These are phyloP conservation scores for Microcyclosporella mali DNA, from an alignment of 2,329 filamentous ascomycete genomes.

Conservation along the genomic window DNA sequence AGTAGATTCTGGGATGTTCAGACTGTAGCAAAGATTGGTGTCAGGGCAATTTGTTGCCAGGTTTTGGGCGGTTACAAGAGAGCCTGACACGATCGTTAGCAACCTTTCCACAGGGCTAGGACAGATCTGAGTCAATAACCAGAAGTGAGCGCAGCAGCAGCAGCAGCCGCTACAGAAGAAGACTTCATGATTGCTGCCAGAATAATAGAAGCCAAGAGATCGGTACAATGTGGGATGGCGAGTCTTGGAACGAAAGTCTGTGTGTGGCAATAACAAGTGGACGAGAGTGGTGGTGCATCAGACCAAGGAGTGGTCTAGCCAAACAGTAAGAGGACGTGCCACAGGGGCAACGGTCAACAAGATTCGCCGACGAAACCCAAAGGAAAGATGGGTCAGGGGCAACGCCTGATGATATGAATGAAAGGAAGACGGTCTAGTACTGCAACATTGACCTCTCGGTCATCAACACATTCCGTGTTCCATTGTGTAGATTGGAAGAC, in stretches of 20 bases:
- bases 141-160: slow-evolving; percentile 7
- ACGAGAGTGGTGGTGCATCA: background rate
- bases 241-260: no score
- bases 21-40: slow-evolving; percentile 40
- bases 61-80: slow-evolving; percentile 17
- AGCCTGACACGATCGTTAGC: slow-evolving; percentile 9
- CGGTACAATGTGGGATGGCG: background rate
- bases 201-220: background rate
- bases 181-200: slow-evolving; percentile 5
- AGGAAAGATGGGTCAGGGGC: no score
- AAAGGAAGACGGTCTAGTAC: no score
- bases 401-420: no score
- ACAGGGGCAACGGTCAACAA: background rate
- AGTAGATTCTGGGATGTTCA: slow-evolving; percentile 51
- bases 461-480: no score
- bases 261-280: background rate
- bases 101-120: no score
- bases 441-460: no score
- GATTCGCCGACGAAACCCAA: no score
- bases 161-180: slow-evolving; percentile 3
- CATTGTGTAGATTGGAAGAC: no score
- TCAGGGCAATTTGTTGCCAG: slow-evolving; percentile 18
- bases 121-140: slow-evolving; percentile 3
- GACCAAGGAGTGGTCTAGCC: background rate
- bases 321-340: background rate